Evolutionary conservation across 2,329 filamentous ascomycete species (phyloP).

Genomic region (Talaromyces sp.): DNA sequence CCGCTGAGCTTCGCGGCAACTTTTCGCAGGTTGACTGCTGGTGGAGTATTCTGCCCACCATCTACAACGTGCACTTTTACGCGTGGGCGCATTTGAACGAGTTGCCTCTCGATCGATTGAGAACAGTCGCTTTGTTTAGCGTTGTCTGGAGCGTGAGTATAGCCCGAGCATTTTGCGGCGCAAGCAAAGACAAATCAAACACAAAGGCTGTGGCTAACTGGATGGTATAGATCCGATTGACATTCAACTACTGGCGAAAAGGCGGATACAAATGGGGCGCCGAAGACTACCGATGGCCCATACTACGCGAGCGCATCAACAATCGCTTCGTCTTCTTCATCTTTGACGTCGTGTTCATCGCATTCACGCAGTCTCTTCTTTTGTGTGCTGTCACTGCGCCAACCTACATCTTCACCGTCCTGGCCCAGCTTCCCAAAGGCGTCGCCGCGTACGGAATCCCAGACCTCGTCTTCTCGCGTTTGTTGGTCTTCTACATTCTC

Average conservation of each 20-base stretch:
- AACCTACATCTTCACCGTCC: slow-evolving; percentile 74
- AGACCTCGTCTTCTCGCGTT: slow-evolving; percentile 54
- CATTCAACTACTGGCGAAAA: slow-evolving; percentile 95
- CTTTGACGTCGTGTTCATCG: slow-evolving; percentile 87
- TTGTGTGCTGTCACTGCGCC: slow-evolving; percentile 75
- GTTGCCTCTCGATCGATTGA: slow-evolving; percentile 63
- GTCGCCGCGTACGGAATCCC: slow-evolving; percentile 51
- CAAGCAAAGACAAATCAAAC: background rate
- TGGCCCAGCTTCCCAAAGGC: slow-evolving; percentile 56
- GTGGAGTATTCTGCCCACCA: slow-evolving; percentile 83
- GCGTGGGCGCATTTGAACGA: slow-evolving; percentile 75
- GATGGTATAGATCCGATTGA: slow-evolving; percentile 63
- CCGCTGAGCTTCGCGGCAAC: slow-evolving; percentile 83
- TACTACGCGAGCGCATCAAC: slow-evolving; percentile 62
- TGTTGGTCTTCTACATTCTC: slow-evolving; percentile 54
- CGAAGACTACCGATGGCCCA: slow-evolving; percentile 91
- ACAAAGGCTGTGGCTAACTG: background rate
- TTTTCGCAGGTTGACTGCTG: slow-evolving; percentile 94
- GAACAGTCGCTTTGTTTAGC: slow-evolving; percentile 66
- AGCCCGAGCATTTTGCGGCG: background rate
- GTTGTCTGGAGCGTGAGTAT: slow-evolving; percentile 70
- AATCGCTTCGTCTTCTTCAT: slow-evolving; percentile 75
- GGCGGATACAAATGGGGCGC: slow-evolving; percentile 84
- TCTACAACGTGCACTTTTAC: slow-evolving; percentile 81
- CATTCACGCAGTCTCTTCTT: slow-evolving; percentile 73